These are phyloP conservation scores for Neurospora sp. DNA, from an alignment of 495 filamentous ascomycete species.

Conservation along the genomic window DNA sequence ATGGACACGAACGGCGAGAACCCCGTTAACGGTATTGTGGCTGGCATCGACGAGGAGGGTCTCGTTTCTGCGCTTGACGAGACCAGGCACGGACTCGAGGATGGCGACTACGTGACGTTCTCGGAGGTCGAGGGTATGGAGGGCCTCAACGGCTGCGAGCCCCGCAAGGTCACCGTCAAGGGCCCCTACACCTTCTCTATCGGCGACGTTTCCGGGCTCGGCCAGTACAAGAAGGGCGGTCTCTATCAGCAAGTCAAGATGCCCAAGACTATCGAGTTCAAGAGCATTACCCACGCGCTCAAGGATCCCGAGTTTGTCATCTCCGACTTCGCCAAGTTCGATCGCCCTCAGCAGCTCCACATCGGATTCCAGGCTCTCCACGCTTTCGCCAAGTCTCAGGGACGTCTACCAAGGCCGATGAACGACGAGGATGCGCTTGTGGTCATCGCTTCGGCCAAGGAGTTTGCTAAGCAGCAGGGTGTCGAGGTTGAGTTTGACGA, in stretches of 20 bases:
- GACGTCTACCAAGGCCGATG: slow-evolving; percentile 69
- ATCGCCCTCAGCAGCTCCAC: slow-evolving; percentile 84
- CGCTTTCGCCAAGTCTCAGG: slow-evolving; percentile 61
- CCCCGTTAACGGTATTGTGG: slow-evolving; percentile 78
- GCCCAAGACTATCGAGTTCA: slow-evolving; percentile 90
- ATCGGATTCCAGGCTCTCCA: slow-evolving; percentile 88
- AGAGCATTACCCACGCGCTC: slow-evolving; percentile 61
- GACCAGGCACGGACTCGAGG: slow-evolving; percentile 87
- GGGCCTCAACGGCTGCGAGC: slow-evolving; percentile 66
- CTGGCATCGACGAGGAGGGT: slow-evolving; percentile 76
- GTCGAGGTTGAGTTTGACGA: slow-evolving; percentile 72
- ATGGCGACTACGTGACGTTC: slow-evolving; percentile 95
- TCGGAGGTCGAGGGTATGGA: slow-evolving; percentile 92
- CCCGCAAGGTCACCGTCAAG: slow-evolving; percentile 85
- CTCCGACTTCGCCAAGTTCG: slow-evolving; percentile 96
- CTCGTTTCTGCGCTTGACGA: slow-evolving; percentile 93
- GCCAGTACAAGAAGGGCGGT: slow-evolving; percentile 77
- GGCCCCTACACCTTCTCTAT: slow-evolving; percentile 96
- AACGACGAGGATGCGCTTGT: slow-evolving; percentile 75
- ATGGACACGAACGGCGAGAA: slow-evolving; percentile 88
- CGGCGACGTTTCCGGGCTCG: slow-evolving; percentile 79
- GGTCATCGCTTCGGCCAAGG: slow-evolving; percentile 59
- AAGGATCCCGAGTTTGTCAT: slow-evolving; percentile 81
- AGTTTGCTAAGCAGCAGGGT: slow-evolving; percentile 60
- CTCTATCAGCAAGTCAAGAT: slow-evolving; percentile 94